Evolutionary conservation across 306 rosid species (phyloP), one percentile per base, ranked within the genome.

Genomic region (Cucurbita maxima): DNA sequence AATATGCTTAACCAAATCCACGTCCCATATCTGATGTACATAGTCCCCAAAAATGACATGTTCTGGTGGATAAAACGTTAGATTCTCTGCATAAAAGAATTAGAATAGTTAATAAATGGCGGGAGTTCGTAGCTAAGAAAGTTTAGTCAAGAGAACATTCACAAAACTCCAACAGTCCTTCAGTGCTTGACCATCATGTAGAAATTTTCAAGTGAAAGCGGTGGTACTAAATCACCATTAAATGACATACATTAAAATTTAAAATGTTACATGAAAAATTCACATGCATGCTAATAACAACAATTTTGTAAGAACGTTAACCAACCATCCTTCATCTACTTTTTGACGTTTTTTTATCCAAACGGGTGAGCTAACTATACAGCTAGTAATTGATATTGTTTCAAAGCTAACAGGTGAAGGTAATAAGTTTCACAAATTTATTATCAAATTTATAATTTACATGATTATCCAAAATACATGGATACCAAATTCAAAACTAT

Each of bases 21-120:
- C 91, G 67, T 91, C 97, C 99, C 99, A 94, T 68, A 79, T 82
- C 81, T 86, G 71, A 87, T 85, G 87, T 36, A 84, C 92, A 25
- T 94, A 94, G 40, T 85, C 87, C 74, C 99, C 97, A 82, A 85
- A 94, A 58, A 90, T 94, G 61, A 94, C 89, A 84, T 94, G 88
- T 80, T 94, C 95, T 22, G 94, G 59, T 41, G 92, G 95, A 89
- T 86, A 90, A 48, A 79, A 54, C 50, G 58, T 83, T 76, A 94
- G 78, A 79, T 86, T 87, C 83, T 75, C 99, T 94, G 97, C 88
- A 83, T 47, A 57, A 70, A 40, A 76, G 60, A 86, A 77, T 18
- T 48, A 76, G 56, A 77, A 74, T 77, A 71, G 73, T 76, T 75
- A 78, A 58, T 69, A 36, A 61, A 48, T 56, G 48, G 57, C 18